Conservation (phyloP, 495 filamentous ascomycete genomes). For the Amphirosellinia nigrospora region DNA sequence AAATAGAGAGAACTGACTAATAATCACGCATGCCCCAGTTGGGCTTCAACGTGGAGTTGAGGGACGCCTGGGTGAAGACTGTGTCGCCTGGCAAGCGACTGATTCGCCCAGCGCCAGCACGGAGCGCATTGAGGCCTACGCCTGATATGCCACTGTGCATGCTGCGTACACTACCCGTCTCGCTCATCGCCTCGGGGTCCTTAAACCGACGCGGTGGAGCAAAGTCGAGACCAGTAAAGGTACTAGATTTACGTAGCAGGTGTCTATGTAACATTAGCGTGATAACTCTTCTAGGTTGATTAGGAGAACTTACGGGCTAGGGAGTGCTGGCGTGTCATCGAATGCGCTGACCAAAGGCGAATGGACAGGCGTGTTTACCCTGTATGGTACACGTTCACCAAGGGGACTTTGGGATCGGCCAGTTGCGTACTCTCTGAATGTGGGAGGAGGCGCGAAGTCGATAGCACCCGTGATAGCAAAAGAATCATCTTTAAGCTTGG, state of each 20-base stretch:
- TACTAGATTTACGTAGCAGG: constrained; percentile 83
- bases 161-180: constrained; percentile 89
- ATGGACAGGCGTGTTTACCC: constrained; percentile 70
- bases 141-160: constrained; percentile 79
- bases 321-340: constrained; percentile 83
- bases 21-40: constrained; percentile 69
- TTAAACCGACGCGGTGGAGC: constrained; percentile 89
- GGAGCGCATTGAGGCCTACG: constrained; percentile 75
- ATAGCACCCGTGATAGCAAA: constrained; percentile 69
- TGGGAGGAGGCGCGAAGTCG: constrained; percentile 85
- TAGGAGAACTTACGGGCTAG: constrained; percentile 81
- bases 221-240: constrained; percentile 91
- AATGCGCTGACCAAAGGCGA: constrained; percentile 81
- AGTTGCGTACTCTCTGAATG: constrained; percentile 67
- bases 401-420: constrained; percentile 83
- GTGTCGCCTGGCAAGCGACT: constrained; percentile 82
- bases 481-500: constrained; percentile 83
- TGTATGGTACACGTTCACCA: constrained; percentile 77
- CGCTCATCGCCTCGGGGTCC: constrained; percentile 73
- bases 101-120: constrained; percentile 87
- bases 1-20: constrained; percentile 17
- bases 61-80: constrained; percentile 79
- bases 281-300: constrained; percentile 36
- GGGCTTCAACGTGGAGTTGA: constrained; percentile 74
- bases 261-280: constrained; percentile 59